phyloP scores from a whole-genome alignment of 768 basidiomycete species.

The Dendrothele bispora region DNA sequence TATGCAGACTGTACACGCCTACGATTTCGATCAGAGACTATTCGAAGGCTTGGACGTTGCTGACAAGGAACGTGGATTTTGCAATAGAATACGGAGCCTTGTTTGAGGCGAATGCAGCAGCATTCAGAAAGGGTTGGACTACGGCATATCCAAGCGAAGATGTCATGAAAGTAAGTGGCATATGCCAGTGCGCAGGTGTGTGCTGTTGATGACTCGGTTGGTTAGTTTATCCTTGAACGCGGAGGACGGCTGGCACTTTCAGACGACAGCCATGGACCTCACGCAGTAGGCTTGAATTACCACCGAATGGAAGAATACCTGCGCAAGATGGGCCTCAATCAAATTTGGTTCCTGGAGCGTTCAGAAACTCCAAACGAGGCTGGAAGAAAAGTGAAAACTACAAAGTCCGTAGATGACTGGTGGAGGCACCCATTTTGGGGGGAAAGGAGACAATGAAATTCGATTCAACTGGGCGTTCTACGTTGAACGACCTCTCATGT shows the following conservation, averaged over 20 bases:
- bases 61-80: slow-evolving; percentile 72
- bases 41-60: slow-evolving; percentile 58
- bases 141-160: slow-evolving; percentile 83
- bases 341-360: slow-evolving; percentile 61
- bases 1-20: slow-evolving; percentile 86
- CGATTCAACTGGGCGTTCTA: too few relatives aligned
- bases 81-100: slow-evolving; percentile 83
- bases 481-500: too few relatives aligned
- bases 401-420: slow-evolving; percentile 53
- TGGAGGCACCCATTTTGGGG: slow-evolving; percentile 62
- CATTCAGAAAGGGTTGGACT: slow-evolving; percentile 88
- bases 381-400: slow-evolving; percentile 45
- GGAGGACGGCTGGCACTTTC: slow-evolving; percentile 84
- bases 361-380: slow-evolving; percentile 40
- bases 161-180: slow-evolving; percentile 59
- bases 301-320: slow-evolving; percentile 64
- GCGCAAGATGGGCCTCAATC: slow-evolving; percentile 51
- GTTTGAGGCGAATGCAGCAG: slow-evolving; percentile 92
- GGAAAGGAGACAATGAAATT: too few relatives aligned
- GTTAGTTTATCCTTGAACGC: slow-evolving; percentile 65
- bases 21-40: slow-evolving; percentile 52
- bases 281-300: slow-evolving; percentile 88
- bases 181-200: slow-evolving; percentile 8
- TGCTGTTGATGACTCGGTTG: slow-evolving; percentile 2
- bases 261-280: slow-evolving; percentile 94